Evolutionary conservation across 1,139 yeast genomes (phyloP), one percentile per base, ranked within the genome.

Genomic region (Suhomyces ambrosiae): DNA sequence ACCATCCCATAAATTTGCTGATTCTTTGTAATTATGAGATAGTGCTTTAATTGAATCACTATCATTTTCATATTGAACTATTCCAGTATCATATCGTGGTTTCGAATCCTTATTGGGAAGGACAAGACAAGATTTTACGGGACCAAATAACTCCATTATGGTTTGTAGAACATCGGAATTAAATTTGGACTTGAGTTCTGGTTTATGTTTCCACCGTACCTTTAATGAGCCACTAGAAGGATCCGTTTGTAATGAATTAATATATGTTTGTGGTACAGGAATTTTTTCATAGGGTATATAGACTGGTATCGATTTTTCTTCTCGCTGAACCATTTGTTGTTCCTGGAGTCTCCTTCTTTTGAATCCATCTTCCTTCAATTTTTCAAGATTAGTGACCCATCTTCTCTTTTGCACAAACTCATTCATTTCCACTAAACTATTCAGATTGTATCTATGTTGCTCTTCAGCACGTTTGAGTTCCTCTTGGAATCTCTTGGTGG

Each of bases 101-200:
- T 50, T 55, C 1, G 46, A 40, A 5, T 46, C 40, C 2, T 29
- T 15, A 7, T 29, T 24, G 1, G 41, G 40, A 6, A 46, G 27
- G 7, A 60, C 35, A 15, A 44, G 26, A 1, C 61, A 56, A 0
- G 45, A 23, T 5, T 35, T 41, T 1, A 75, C 52, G 0, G 60
- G 49, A 0, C 82, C 82, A 54, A 77, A 78, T 2, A 68, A 68
- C 17, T 51, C 47, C 80, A 78, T 74, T 16, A 77, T 58, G 34
- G 63, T 58, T 11, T 29, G 25, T 9, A 78, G 48, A 1, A 68
- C 56, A 2, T 61, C 66, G 3, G 48, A 49, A 19, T 59, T 61
- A 23, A 76, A 58, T 19, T 56, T 41, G 1, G 50, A 66, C 10
- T 52, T 50, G 8, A 73, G 40, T 33, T 65, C 71, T 3, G 64